A percentile compares a stretch with the other conserved stretches of the same genome.
Conservation (phyloP, 805 yeast species). For the Priceomyces castillae region DNA sequence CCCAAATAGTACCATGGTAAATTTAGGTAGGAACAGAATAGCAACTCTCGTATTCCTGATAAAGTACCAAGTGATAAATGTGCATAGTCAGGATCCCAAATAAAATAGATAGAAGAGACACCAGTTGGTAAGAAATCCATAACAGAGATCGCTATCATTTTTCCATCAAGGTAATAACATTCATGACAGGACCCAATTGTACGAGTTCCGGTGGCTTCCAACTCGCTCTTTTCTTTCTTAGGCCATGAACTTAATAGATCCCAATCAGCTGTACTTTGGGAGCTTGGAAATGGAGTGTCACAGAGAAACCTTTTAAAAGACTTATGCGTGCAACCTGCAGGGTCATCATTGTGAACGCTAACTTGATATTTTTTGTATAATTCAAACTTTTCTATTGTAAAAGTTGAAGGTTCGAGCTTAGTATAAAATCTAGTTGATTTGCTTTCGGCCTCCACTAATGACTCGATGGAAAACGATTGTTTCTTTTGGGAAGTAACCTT, state of each 20-base stretch:
- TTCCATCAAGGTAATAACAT: conserved; percentile 62
- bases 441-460: conserved; percentile 42
- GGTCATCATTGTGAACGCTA: conserved; percentile 63
- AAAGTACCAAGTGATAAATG: conserved; percentile 72
- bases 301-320: conserved; percentile 70
- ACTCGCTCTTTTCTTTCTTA: conserved; percentile 17
- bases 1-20: conserved; percentile 71
- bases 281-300: conserved; percentile 53
- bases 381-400: conserved; percentile 56
- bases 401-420: conserved; percentile 50
- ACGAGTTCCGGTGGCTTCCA: not conserved
- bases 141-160: conserved; percentile 72
- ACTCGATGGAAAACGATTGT: conserved; percentile 21
- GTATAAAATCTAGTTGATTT: conserved; percentile 37
- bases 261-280: conserved; percentile 36
- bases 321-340: conserved; percentile 39
- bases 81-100: conserved; percentile 81
- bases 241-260: conserved; percentile 39
- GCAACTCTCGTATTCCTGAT: conserved; percentile 69
- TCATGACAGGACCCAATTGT: conserved; percentile 70
- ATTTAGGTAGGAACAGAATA: conserved; percentile 46
- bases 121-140: conserved; percentile 74
- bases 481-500: conserved; percentile 8
- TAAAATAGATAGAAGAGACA: conserved; percentile 79
- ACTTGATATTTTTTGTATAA: conserved; percentile 69